Base-by-base conservation (phyloP, 305 asterid species). In the Fraxinus angustifolia region DNA sequence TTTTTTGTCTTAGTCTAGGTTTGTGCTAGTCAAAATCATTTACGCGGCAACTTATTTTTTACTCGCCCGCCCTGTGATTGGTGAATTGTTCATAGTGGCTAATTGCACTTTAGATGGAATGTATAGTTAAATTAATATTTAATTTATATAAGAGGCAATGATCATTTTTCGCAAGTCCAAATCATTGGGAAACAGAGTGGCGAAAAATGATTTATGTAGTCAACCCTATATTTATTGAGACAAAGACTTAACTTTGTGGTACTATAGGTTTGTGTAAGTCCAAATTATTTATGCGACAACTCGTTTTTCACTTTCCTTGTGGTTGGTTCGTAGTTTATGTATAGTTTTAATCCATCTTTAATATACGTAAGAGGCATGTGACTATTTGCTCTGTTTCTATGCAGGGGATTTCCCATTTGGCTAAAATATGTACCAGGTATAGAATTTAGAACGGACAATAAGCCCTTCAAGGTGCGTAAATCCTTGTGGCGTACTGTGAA, bases 361-460 rank as follows among this genome's bases (percentile, higher is more conserved):
- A 34, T 28, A 33, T n/a, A n/a, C 10, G 0, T 53, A 53, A 16
- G 62, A 53, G 23, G 62, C 62, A 53, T 4, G 4, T 77, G 14
- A 77, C n/a, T 19, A 67, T 35, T 4, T 78, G 38, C 83, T 81
- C 90, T 82, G 85, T 80, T 85, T 71, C 78, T 82, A 42, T 79
- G 75, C 95, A 95, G 98, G 90, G 98, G 98, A 81, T 85, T 95
- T 65, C 98, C 98, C 56, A 92, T 90, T 87, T 95, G 98, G 98
- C 87, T 95, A 68, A 91, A 91, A 75, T 92, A 90, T 83, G 91
- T 91, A 14, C 93, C 98, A 0, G 97, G 94, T 21, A 87, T 91
- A 0, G 92, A 93, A 73, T 90, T 95, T 71, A 89, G 98, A 82
- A 92, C 98, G 65, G 88, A 91, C 82, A 95, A 95, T 82, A 78